These are phyloP conservation scores for Lactifluus hygrophoroides DNA, from an alignment of 768 basidiomycete genomes.

Conservation along the genomic window DNA sequence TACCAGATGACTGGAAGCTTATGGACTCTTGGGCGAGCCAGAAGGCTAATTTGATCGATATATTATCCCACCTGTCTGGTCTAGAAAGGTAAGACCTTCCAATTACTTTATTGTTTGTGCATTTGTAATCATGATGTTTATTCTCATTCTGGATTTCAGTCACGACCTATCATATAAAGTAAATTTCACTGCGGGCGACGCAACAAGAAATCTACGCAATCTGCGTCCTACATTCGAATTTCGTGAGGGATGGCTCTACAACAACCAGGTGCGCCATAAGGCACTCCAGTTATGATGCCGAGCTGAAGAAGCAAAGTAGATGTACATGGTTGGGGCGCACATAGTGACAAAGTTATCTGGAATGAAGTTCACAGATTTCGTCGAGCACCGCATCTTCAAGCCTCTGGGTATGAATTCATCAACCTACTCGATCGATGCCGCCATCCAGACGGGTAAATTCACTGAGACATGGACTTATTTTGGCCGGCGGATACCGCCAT, in stretches of 20 bases:
- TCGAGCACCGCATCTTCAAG: constrained; percentile 33
- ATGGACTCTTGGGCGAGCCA: constrained; percentile 34
- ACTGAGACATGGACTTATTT: constrained; percentile 29
- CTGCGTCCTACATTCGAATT: constrained; percentile 31
- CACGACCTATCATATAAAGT: constrained; percentile 5
- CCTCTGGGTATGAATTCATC: constrained; percentile 36
- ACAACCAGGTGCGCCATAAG: constrained; percentile 27
- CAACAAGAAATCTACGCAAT: constrained; percentile 24
- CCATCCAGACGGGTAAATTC: constrained; percentile 27
- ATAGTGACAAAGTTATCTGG: constrained; percentile 30
- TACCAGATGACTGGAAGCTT: constrained; percentile 33
- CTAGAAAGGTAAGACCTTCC: constrained; percentile 28
- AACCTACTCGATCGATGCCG: constrained; percentile 31
- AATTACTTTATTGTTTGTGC: neutral
- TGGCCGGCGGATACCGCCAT: constrained; percentile 29
- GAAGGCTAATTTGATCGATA: constrained; percentile 31
- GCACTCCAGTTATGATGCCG: neutral
- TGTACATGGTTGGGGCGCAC: constrained; percentile 32
- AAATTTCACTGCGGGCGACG: neutral
- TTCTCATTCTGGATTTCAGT: neutral
- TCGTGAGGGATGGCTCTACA: constrained; percentile 34
- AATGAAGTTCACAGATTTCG: constrained; percentile 31
- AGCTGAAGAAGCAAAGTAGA: constrained; percentile 23
- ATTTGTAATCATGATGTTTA: too few species aligned
- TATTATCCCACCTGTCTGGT: constrained; percentile 35